Evolutionary conservation across 371 early-diverging fungal genomes (phyloP).

Genomic region (Mucor ambiguus): DNA sequence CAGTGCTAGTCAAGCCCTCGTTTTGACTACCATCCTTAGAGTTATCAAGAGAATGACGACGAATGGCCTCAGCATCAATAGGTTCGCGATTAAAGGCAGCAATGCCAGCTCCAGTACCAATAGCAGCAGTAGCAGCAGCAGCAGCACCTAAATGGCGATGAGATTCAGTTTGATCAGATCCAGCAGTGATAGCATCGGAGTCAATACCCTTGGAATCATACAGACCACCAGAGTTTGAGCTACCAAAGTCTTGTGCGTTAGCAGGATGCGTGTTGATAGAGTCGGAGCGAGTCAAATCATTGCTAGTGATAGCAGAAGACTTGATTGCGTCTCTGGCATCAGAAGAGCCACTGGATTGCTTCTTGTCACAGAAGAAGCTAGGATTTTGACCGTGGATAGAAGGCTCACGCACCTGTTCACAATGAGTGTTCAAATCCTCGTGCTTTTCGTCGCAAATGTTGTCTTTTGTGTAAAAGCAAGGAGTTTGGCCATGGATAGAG

Average conservation of each 20-base stretch:
- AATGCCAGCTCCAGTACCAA: constrained; percentile 9
- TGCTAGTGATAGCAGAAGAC: background rate
- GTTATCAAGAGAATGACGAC: background rate
- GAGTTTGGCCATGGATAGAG: constrained; percentile 23
- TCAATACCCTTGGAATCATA: constrained; percentile 10
- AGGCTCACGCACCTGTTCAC: constrained; percentile 1
- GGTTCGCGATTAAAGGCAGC: background rate
- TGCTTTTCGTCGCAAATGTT: background rate
- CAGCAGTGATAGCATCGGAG: constrained; percentile 1
- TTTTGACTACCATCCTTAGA: background rate
- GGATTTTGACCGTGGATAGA: constrained; percentile 25
- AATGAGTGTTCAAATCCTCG: background rate
- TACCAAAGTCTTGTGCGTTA: background rate
- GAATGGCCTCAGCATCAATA: background rate
- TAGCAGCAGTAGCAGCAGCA: background rate
- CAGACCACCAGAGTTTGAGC: background rate
- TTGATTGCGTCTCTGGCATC: background rate
- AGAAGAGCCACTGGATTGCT: background rate
- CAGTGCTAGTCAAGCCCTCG: background rate
- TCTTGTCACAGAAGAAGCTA: constrained; percentile 1
- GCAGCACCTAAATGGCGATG: background rate
- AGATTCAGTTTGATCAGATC: background rate
- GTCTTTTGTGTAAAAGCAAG: constrained; percentile 6
- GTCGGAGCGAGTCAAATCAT: background rate
- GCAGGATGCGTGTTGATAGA: background rate